Base-by-base conservation (phyloP, 2,329 filamentous ascomycete genomes). In the Cordyceps cicadae region DNA sequence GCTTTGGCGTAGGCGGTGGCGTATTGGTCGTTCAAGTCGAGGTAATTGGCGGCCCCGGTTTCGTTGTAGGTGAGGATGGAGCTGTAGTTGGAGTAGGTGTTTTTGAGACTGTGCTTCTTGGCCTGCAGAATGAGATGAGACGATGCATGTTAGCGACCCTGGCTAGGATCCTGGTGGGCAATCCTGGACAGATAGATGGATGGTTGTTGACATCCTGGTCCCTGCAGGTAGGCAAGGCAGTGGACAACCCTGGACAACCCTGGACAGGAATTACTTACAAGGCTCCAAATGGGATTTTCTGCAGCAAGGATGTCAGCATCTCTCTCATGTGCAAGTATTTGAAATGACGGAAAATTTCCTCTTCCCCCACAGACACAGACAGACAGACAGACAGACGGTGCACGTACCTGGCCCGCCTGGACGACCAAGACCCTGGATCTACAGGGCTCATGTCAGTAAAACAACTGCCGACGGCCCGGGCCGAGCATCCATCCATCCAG, bases 261-360 rank as follows among this genome's bases (percentile, higher is more conserved):
- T 29, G 26, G 29, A 7, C 29, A 29, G 29, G 21, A 17, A 12
- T 12, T 12, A 48, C 52, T 48, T 48, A 60, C 61, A 68, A 86
- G 69, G 0, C 77, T 80, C 83, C 84, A 87, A 51, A 88, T 81
- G 0, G 86, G 86, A 54, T 88, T 86, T 53, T 84, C 79, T 39
- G 24, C 56, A 8, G 26, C 24, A 2, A 29, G n/a, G 11, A 37
- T 34, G 3, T n/a, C 26, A 29, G 26, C 26, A 29, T 29, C 26
- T 29, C 6, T 6, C n/a, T n/a, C n/a, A n/a, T n/a, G 24, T 24
- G 24, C 4, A 24, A 24, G 24, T 24, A 24, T 24, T 24, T 24
- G 24, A 24, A 8, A 8, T 29, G 6, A 29, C 6, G 29, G 7
- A 29, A 29, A 6, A 6, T 29, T 29, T 29, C 29, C 29, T 7